Base-by-base conservation (phyloP, 2,329 filamentous ascomycete genomes). In the Sclerotinia borealis region DNA sequence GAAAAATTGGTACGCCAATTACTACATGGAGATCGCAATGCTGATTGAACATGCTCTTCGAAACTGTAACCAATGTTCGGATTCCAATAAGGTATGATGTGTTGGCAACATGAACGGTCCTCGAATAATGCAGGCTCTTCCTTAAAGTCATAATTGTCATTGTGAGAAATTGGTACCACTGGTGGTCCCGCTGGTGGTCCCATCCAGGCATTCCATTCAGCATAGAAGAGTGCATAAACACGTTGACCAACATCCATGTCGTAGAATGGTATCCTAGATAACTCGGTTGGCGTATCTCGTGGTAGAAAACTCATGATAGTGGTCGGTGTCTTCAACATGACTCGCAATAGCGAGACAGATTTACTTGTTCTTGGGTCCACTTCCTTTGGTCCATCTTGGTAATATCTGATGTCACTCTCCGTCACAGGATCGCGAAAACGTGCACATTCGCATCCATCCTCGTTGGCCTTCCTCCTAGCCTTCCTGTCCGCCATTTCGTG, bases 191-290 rank as follows among this genome's bases (percentile, higher is more conserved):
- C n/a, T 58, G 29, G 15, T 25, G 54, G 54, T 25, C 54, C 39
- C 54, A 58, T 58, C 54, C 54, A 58, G 17, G 39, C 54, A 58
- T 58, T 19, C 54, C 54, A 58, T 9, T 58, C 54, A 2, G 39
- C 54, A 45, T 45, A 58, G 29, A 58, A 58, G 15, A 58, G 54
- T 5, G 19, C 8, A 13, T 58, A 58, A 10, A 34, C 54, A 17
- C 39, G 27, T 17, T 58, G 54, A 34, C 27, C 29, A 45, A 15
- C 13, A 13, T 17, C 29, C 54, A 45, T 58, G 4, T 29, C 29
- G 2, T 8, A 31, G 17, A 11, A 34, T 19, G 54, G 2, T n/a
- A 45, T 45, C 0, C 1, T 3, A 34, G 54, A n/a, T 25, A 58
- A 34, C 3, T 15, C n/a, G 8, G 29, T 36, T 6, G 54, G 54